Percentiles rank a stretch among this genome's conserved stretches.
phyloP scores from a whole-genome alignment of 306 rosid species.

The Trifolium dubium region DNA sequence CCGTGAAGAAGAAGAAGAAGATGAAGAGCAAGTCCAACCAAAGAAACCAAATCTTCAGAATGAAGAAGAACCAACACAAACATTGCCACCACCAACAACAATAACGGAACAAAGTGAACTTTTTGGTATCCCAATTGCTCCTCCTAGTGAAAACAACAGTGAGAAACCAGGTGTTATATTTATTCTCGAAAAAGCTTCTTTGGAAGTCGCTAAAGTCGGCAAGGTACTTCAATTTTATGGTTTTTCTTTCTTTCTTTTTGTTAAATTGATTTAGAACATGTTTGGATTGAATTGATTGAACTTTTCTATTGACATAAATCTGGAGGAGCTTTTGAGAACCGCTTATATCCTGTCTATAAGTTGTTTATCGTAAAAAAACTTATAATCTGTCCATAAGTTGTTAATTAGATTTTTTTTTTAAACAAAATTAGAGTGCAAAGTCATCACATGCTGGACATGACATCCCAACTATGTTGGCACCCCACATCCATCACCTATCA shows the following conservation, averaged over 20 bases:
- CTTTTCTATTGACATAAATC: too few species aligned
- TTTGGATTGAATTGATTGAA: background rate
- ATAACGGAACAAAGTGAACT: constrained; percentile 7
- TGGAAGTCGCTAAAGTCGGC: constrained; percentile 89
- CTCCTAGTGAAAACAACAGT: background rate
- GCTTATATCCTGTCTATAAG: too few species aligned
- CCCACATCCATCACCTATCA: too few species aligned
- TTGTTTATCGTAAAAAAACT: too few species aligned
- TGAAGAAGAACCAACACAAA: background rate
- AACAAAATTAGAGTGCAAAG: too few species aligned
- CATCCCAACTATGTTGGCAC: too few species aligned
- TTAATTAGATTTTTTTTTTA: too few species aligned
- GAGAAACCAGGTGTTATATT: constrained; percentile 59
- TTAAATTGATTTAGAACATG: background rate
- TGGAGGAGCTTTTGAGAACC: background rate
- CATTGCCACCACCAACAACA: too few species aligned
- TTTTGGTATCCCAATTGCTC: constrained; percentile 38
- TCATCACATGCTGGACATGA: too few species aligned
- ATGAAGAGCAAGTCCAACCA: background rate
- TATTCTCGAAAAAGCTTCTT: constrained; percentile 83
- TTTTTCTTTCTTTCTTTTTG: background rate
- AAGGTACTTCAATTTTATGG: constrained; percentile 51
- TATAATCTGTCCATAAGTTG: too few species aligned
- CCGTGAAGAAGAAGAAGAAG: background rate
- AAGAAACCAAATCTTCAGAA: background rate